These are phyloP conservation scores for Debaryomyces udenii DNA, from an alignment of 1,139 yeast genomes.

Conservation along the genomic window DNA sequence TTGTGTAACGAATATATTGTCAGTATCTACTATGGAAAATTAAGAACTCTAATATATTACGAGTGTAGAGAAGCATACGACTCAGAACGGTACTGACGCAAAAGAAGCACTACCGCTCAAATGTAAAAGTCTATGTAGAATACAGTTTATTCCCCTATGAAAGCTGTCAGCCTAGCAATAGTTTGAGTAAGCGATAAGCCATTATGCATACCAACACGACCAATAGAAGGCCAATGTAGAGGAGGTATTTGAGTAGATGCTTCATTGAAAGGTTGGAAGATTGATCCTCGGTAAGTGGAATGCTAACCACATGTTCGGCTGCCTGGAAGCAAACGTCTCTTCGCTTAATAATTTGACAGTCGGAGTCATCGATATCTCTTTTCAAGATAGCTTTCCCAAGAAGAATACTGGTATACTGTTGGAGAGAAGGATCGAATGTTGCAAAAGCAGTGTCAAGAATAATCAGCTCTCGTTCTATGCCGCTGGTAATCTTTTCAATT, in stretches of 20 bases:
- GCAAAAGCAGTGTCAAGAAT: constrained; percentile 33
- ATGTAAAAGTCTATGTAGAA: no score
- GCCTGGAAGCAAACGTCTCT: constrained; percentile 47
- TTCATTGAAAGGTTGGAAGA: constrained; percentile 22
- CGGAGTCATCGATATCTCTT: constrained; percentile 30
- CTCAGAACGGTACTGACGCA: no score
- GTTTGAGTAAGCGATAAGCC: constrained; percentile 29
- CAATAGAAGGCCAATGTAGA: constrained; percentile 25
- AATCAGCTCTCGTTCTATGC: constrained; percentile 39
- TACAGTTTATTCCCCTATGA: background rate
- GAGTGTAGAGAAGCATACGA: no score
- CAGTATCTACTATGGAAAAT: background rate
- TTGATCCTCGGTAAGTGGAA: constrained; percentile 43
- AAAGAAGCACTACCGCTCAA: no score
- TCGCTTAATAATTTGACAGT: constrained; percentile 41
- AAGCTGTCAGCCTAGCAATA: constrained; percentile 16
- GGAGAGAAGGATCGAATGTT: constrained; percentile 39
- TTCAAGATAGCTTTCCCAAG: constrained; percentile 49
- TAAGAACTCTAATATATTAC: no score
- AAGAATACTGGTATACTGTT: constrained; percentile 41
- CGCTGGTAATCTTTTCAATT: constrained; percentile 42
- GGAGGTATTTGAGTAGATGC: constrained; percentile 25
- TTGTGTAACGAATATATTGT: constrained; percentile 2
- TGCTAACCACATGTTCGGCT: constrained; percentile 47
- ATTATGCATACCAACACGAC: constrained; percentile 24